A percentile compares a stretch with the other conserved stretches of the same genome.
These are phyloP conservation scores for Termitomyces eurrhizus DNA, from an alignment of 768 basidiomycete genomes.

Conservation along the genomic window DNA sequence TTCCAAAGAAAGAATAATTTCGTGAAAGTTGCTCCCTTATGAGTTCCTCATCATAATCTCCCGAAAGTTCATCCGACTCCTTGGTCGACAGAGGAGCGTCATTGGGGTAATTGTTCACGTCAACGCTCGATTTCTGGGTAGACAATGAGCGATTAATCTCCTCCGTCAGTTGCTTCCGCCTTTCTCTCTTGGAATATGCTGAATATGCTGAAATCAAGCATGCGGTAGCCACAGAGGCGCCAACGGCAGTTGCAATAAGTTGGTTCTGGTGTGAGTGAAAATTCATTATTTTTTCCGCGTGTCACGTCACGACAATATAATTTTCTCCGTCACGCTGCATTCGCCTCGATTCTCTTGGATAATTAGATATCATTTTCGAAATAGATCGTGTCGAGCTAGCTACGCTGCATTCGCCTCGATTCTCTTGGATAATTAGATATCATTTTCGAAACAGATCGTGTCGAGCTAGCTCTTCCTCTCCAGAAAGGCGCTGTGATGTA, in stretches of 20 bases:
- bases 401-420: not conserved
- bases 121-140: conserved; percentile 20
- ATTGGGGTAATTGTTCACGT: conserved; percentile 10
- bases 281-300: conserved; percentile 17
- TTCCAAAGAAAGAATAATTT: conserved; percentile 93
- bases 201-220: conserved; percentile 57
- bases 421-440: not conserved
- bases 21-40: conserved; percentile 87
- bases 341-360: not conserved
- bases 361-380: not conserved
- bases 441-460: not conserved
- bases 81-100: conserved; percentile 6
- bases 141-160: conserved; percentile 53
- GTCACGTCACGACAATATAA: conserved; percentile 3
- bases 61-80: conserved; percentile 4
- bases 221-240: conserved; percentile 60
- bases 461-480: not conserved
- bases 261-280: conserved; percentile 52
- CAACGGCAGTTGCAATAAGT: conserved; percentile 60
- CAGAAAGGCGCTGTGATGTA: not conserved
- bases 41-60: conserved; percentile 70
- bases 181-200: conserved; percentile 39
- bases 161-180: conserved; percentile 52
- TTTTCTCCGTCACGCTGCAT: not conserved
- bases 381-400: not conserved